phyloP scores from a whole-genome alignment of 2,329 filamentous ascomycete species.

The Metarhizium rileyi region DNA sequence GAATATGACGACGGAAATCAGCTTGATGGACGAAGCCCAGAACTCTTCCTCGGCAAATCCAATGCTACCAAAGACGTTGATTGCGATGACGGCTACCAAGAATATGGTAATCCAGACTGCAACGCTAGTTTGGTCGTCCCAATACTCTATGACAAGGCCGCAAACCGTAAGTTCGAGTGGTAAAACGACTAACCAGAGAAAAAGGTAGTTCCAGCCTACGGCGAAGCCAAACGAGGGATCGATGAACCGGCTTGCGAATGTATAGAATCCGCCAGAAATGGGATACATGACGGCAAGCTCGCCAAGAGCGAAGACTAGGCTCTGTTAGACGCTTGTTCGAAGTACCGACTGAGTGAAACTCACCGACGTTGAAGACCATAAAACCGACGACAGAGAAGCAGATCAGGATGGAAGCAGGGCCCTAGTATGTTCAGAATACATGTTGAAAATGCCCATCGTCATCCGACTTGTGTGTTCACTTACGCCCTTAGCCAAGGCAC shows the following conservation, averaged over 20 bases:
- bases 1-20: slow-evolving; percentile 48
- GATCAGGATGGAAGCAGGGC: slow-evolving; percentile 34
- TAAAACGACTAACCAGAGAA: slow-evolving; percentile 41
- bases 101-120: slow-evolving; percentile 46
- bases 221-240: slow-evolving; percentile 51
- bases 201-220: slow-evolving; percentile 36
- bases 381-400: slow-evolving; percentile 47
- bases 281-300: slow-evolving; percentile 54
- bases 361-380: slow-evolving; percentile 48
- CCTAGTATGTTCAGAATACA: slow-evolving; percentile 5
- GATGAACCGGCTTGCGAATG: slow-evolving; percentile 51
- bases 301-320: slow-evolving; percentile 47
- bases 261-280: slow-evolving; percentile 54
- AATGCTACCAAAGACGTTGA: slow-evolving; percentile 47
- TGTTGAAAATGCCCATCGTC: neutral
- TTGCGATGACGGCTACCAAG: slow-evolving; percentile 34
- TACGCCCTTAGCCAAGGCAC: slow-evolving; percentile 41
- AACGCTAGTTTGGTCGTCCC: slow-evolving; percentile 35
- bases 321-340: slow-evolving; percentile 1
- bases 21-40: slow-evolving; percentile 43
- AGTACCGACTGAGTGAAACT: slow-evolving; percentile 2
- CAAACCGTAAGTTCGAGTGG: slow-evolving; percentile 42
- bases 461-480: slow-evolving; percentile 10
- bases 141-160: slow-evolving; percentile 41
- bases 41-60: slow-evolving; percentile 49